Base-by-base conservation (phyloP, 2,329 filamentous ascomycete genomes). In the Leptographium galeiforme region DNA sequence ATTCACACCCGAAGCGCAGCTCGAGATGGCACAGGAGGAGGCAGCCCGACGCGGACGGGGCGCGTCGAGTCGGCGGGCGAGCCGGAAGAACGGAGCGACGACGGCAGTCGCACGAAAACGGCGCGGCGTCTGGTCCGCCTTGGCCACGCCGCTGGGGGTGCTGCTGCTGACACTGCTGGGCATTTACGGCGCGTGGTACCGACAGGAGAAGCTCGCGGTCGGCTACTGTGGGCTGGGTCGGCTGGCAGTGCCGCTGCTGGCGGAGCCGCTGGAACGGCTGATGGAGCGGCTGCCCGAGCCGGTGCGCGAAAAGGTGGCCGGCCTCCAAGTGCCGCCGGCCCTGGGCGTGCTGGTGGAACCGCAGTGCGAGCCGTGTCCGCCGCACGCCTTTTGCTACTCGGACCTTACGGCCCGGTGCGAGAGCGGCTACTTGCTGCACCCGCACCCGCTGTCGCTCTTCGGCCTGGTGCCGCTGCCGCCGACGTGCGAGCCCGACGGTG, bases 151-250 rank as follows among this genome's bases (percentile, higher is more conserved):
- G 16, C 73, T 91, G 2, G 81, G 81, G 65, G 79, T 89, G 7
- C 73, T 96, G 2, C 65, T 91, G 4, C 64, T 86, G 19, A 82
- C 85, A 0, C 69, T 93, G 11, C 67, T 93, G 8, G 78, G 78
- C 36, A 81, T 84, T 0, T 88, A 95, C 58, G 85, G 77, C 34
- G 79, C 79, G 10, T 93, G 90, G 79, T 98, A 90, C 72, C 78
- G 91, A 49, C 88, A 95, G 64, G 93, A 98, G 68, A 97, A 97
- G 74, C 73, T 95, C n/a, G 85, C 88, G 16, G 88, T 97, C 19
- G 93, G 94, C 38, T 98, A 95, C 64, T 98, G 93, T 65, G 89
- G 90, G 13, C 78, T 95, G 52, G 93, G 86, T 30, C 79, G 83
- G 52, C 73, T 80, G 48, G 78, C 75, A 2, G 72, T 69, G 36